phyloP scores from a whole-genome alignment of 306 rosid genomes.

The Astragalus glycyphyllos region DNA sequence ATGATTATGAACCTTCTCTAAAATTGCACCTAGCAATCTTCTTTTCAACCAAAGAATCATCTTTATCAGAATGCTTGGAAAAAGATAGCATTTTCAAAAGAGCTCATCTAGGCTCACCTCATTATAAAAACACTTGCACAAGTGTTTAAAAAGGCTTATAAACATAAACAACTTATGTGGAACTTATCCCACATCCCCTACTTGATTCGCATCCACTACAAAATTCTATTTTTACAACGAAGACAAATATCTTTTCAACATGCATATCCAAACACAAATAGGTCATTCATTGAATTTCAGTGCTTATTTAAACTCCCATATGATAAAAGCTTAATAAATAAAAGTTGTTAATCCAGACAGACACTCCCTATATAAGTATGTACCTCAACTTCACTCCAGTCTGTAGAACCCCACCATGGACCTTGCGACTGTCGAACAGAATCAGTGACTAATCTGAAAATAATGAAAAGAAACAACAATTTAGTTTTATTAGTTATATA shows the following conservation, averaged over 20 bases:
- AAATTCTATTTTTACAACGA: neutral
- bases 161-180: neutral
- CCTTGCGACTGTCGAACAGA: constrained; percentile 81
- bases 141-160: no score
- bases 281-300: no score
- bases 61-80: neutral
- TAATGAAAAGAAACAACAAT: neutral
- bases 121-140: no score
- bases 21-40: no score
- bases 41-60: neutral
- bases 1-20: neutral
- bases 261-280: neutral
- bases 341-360: neutral
- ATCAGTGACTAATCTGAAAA: constrained; percentile 75
- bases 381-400: constrained; percentile 97
- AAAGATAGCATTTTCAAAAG: no score
- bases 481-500: neutral
- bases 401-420: constrained; percentile 67
- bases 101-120: no score
- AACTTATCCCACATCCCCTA: neutral
- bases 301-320: neutral
- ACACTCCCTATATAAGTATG: constrained; percentile 5
- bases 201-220: neutral
- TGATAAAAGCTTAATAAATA: neutral
- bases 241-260: neutral